Percentiles rank a stretch among this genome's conserved stretches.
These are phyloP conservation scores for Leptographium procerum DNA, from an alignment of 2,329 filamentous ascomycete species.

Conservation along the genomic window DNA sequence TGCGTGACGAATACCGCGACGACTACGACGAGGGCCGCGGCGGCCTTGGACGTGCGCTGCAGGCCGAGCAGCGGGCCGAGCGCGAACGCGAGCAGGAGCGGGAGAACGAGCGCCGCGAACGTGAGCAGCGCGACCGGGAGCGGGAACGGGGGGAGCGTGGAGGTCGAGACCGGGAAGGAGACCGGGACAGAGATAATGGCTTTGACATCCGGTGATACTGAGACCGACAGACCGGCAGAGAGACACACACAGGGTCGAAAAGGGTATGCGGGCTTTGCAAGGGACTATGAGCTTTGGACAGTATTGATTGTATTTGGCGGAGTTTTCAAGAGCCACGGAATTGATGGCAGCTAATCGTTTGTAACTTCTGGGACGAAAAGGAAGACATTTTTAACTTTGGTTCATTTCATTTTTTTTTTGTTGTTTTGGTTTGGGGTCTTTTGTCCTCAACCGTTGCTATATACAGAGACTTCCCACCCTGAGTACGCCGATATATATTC, in stretches of 20 bases:
- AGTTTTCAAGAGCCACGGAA: constrained; percentile 1
- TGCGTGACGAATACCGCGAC: constrained; percentile 93
- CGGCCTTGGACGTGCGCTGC: constrained; percentile 71
- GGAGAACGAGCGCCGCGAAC: constrained; percentile 6
- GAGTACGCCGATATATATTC: constrained; percentile 6
- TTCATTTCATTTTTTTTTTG: not conserved
- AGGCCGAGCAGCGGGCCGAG: constrained; percentile 31
- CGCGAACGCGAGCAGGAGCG: constrained; percentile 39
- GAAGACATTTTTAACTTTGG: not conserved
- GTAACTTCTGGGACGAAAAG: not conserved
- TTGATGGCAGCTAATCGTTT: not conserved
- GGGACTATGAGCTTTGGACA: not conserved
- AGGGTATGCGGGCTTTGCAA: not conserved
- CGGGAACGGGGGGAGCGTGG: constrained; percentile 1
- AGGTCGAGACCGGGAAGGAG: not conserved
- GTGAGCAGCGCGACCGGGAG: not conserved
- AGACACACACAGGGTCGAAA: not conserved
- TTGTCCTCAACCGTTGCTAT: too few relatives aligned
- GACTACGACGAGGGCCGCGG: constrained; percentile 94
- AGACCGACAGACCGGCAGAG: not conserved
- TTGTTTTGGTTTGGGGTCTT: not conserved
- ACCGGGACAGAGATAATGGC: constrained; percentile 47
- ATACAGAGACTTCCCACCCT: not conserved
- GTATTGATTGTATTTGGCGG: not conserved
- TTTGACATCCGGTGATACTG: constrained; percentile 37